Base-by-base conservation (phyloP, 352 stramenopile species). In the Peronosclerospora sorghi region DNA sequence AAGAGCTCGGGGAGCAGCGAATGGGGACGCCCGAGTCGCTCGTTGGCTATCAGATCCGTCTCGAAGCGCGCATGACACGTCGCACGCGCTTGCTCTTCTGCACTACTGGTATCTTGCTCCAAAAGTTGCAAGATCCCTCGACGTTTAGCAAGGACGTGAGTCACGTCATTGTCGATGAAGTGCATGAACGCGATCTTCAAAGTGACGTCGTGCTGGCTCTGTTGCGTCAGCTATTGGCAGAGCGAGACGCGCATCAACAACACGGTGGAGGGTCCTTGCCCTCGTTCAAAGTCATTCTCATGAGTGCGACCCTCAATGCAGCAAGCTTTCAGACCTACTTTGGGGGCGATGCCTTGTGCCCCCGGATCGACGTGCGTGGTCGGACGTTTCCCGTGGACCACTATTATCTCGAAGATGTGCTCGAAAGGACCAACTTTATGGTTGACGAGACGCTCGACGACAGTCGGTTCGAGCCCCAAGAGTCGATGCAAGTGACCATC, bases 91-190 rank as follows among this genome's bases (percentile, higher is more conserved):
- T 98, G 14, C 57, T 96, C 8, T 97, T 98, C 32, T 98, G 91
- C 54, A 98, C 95, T 18, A 98, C 91, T 15, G 95, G 93, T 24
- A 89, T 98, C 15, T 55, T 98, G 24, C 62, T 98, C 7, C 85
- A 92, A 9, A 82, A 84, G 41, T 65, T 98, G 4, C 91, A 97
- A 37, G 68, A 83, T 1, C 76, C 89, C 9, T 63, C 52, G 4
- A 84, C 73, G 4, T 61, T 97, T 2, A 54, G 48, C 1, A 56
- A 89, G 21, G 78, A 85, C 36, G 67, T 99, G 29, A 97, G 89
- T 18, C 95, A 98, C 60, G 82, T 99, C 40, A 91, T 99, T 37
- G 83, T 99, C 12, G 96, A 99, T 59, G 95, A 98, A 61, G 93
- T 98, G 20, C 94, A 98, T 56, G 96, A 99, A 64, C 75, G 96